phyloP scores from a whole-genome alignment of 139 green algal species.

The Spirogloea muscicola region DNA sequence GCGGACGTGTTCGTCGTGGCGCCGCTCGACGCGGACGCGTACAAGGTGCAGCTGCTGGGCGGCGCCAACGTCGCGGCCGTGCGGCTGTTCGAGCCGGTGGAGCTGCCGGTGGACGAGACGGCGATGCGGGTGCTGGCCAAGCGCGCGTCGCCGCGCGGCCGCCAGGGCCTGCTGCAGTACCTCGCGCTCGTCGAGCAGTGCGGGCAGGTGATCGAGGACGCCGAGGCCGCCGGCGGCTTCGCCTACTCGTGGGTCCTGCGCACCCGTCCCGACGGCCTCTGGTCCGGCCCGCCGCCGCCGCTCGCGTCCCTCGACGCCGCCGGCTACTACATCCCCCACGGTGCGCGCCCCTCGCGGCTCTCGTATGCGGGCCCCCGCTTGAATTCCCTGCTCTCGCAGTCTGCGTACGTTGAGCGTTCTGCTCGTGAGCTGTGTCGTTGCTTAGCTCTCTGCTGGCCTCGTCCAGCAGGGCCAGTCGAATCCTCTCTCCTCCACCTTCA shows the following conservation, averaged over 20 bases:
- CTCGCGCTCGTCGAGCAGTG: slow-evolving; percentile 37
- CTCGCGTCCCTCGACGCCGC: slow-evolving; percentile 4
- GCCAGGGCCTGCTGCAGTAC: slow-evolving; percentile 42
- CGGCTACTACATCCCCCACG: slow-evolving; percentile 19
- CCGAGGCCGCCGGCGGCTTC: slow-evolving; percentile 16
- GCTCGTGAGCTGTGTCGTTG: too few species aligned
- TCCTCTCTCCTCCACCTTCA: too few species aligned
- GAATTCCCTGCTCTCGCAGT: too few species aligned
- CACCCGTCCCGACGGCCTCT: slow-evolving; percentile 26
- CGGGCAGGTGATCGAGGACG: slow-evolving; percentile 6
- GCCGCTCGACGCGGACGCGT: slow-evolving; percentile 23
- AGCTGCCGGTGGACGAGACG: not conserved
- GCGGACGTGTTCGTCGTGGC: slow-evolving; percentile 24
- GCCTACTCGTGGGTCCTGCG: slow-evolving; percentile 35
- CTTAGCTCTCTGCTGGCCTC: too few species aligned
- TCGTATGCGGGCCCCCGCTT: too few species aligned
- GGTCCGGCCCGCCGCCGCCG: slow-evolving; percentile 21
- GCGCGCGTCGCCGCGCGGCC: not conserved
- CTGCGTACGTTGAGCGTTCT: too few species aligned
- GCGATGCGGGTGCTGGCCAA: not conserved
- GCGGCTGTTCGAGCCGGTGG: not conserved
- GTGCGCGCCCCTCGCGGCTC: not conserved
- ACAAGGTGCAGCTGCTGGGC: slow-evolving; percentile 11
- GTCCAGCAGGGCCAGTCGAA: too few species aligned
- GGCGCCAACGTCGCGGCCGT: not conserved